Evolutionary conservation across 2,329 filamentous ascomycete genomes (phyloP), one percentile per base, ranked within the genome.

Genomic region (Pyricularia sp.): DNA sequence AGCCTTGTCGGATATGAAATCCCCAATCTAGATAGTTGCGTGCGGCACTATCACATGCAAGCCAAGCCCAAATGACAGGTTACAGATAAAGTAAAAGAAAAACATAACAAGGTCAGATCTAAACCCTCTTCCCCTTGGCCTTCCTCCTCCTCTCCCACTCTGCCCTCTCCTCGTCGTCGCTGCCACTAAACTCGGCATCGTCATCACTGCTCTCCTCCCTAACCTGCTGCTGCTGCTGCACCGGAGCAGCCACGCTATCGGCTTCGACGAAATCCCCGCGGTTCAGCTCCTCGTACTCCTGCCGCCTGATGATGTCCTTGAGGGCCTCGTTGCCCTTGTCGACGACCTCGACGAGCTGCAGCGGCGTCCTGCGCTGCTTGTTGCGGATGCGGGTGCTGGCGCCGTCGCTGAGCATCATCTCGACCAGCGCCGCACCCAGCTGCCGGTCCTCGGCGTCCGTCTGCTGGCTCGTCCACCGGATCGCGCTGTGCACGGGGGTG

Each of bases 381-480:
- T 94, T 94, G 78, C 81, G 82, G 74, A 82, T 73, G 70, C 86
- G 83, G 69, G 85, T 79, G 79, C 79, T 84, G 67, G 81, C 84
- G 69, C 92, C 92, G 68, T 92, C 92, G 80, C 95, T 92, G 72
- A 94, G 85, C 84, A 96, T 88, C 84, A 95, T 92, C 73, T 90
- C 85, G 73, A 94, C 85, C 68, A 95, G 84, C 23, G 86, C 84
- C 73, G 84, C 82, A 73, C 89, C 91, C 72, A 87, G 87, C 71
- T 85, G 82, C 79, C 87, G 86, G 59, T 63, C 59, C 12, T 63
- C 59, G 59, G 25, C 11, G 59, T 28, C 59, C 77, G 92, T 88
- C 75, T 92, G 85, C 69, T 81, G 80, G 83, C 94, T 94, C 80
- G 91, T 86, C 84, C 88, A 94, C 75, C 90, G 86, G 73, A 95